Evolutionary conservation across 192 early-diverging fungal genomes (phyloP).

Genomic region (Linderina pennispora): DNA sequence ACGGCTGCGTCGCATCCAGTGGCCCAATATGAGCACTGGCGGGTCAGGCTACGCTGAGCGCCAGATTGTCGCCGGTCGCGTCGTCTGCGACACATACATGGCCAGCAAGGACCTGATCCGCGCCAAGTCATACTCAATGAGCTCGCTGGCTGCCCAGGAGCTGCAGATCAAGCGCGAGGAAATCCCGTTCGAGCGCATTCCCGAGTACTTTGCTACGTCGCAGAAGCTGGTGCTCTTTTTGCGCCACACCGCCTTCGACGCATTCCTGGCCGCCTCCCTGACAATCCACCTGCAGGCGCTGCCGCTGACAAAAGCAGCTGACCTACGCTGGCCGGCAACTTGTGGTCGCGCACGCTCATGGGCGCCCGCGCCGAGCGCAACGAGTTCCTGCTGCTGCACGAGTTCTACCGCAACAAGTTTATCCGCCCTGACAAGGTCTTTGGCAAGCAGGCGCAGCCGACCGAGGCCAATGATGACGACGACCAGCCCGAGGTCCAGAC

Average conservation of each 20-base stretch:
- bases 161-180: conserved; percentile 75
- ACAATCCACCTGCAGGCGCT: conserved; percentile 87
- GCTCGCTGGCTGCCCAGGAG: conserved; percentile 66
- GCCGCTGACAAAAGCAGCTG: conserved; percentile 86
- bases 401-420: conserved; percentile 88
- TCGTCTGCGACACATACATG: conserved; percentile 92
- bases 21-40: conserved; percentile 79
- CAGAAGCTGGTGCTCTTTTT: conserved; percentile 63
- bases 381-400: conserved; percentile 91
- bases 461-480: conserved; percentile 22
- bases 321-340: conserved; percentile 90
- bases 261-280: conserved; percentile 69
- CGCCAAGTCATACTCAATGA: conserved; percentile 80
- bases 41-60: conserved; percentile 76
- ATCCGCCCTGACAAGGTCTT: conserved; percentile 83
- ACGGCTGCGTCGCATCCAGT: conserved; percentile 70
- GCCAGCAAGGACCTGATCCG: conserved; percentile 80
- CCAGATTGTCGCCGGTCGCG: conserved; percentile 71
- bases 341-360: conserved; percentile 87
- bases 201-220: conserved; percentile 54
- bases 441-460: conserved; percentile 20
- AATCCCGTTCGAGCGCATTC: conserved; percentile 75
- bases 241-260: conserved; percentile 76
- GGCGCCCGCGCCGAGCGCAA: conserved; percentile 92
- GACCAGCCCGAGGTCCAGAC: conserved; percentile 21